A percentile compares a stretch with the other conserved stretches of the same genome.
Conservation (phyloP, 163 green algal species). For the Scenedesmus sp. region DNA sequence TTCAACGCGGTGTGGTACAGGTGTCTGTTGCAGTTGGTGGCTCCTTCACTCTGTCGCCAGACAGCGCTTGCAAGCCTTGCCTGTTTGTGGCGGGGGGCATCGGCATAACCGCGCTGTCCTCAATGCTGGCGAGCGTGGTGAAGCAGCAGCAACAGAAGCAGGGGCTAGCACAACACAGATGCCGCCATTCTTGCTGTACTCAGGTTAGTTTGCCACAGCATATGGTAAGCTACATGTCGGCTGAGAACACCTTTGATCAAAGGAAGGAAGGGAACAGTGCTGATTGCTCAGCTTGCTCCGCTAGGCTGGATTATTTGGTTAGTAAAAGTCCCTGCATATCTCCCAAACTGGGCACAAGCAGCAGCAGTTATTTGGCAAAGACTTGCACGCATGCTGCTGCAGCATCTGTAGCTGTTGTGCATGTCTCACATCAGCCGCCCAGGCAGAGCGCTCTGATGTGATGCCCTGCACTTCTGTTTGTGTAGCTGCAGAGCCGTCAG, state of each 20-base stretch:
- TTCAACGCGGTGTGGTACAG: slow-evolving; percentile 4
- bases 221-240: too few relatives aligned
- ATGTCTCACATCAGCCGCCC: not conserved
- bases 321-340: too few relatives aligned
- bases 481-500: slow-evolving; percentile 9
- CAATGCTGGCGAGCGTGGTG: slow-evolving; percentile 35
- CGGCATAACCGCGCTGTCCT: slow-evolving; percentile 47
- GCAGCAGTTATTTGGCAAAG: not conserved
- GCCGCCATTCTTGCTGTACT: slow-evolving; percentile 46
- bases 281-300: not conserved
- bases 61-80: not conserved
- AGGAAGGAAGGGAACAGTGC: not conserved
- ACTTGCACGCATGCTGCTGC: not conserved
- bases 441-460: not conserved
- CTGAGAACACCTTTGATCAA: not conserved
- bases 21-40: slow-evolving; percentile 35
- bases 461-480: not conserved
- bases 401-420: not conserved
- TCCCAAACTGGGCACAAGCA: not conserved
- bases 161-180: not conserved
- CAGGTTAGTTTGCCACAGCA: slow-evolving; percentile 16
- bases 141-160: slow-evolving; percentile 13
- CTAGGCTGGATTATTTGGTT: not conserved
- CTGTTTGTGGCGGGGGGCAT: slow-evolving; percentile 57
- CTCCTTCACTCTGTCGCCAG: slow-evolving; percentile 26